Percentiles rank a stretch among this genome's conserved stretches.
phyloP scores from a whole-genome alignment of 768 basidiomycete genomes.

The Gloeopeniophorella convolvens region DNA sequence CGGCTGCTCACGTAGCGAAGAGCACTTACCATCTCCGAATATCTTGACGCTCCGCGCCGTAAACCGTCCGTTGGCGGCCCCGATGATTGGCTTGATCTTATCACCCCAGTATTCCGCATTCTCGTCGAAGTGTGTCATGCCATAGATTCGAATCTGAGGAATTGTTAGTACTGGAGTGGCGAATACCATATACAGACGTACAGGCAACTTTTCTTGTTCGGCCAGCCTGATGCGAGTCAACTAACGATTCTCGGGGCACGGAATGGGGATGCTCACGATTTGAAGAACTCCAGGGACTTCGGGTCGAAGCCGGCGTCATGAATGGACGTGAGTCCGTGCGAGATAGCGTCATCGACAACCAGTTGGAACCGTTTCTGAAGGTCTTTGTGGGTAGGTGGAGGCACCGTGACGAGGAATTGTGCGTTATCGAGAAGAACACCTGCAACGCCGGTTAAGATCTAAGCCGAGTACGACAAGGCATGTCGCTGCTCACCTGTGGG shows the following conservation, averaged over 20 bases:
- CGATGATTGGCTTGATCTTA: conserved; percentile 45
- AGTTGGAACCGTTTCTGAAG: conserved; percentile 53
- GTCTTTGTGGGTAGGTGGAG: conserved; percentile 56
- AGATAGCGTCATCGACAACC: conserved; percentile 61
- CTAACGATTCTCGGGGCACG: conserved; percentile 3
- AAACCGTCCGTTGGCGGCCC: conserved; percentile 54
- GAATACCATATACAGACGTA: conserved; percentile 24
- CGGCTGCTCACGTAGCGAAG: neutral
- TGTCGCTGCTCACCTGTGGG: conserved; percentile 57
- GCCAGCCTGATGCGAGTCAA: conserved; percentile 46
- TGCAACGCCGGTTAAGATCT: conserved; percentile 23
- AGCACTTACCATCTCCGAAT: conserved; percentile 56
- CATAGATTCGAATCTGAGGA: conserved; percentile 67
- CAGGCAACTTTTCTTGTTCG: conserved; percentile 52
- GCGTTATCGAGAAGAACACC: conserved; percentile 85
- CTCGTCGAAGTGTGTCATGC: conserved; percentile 69
- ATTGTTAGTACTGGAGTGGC: neutral
- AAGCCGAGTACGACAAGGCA: conserved; percentile 5
- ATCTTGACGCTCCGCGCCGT: conserved; percentile 73
- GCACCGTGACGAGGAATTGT: conserved; percentile 62
- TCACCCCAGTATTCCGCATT: conserved; percentile 70
- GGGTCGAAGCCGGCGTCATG: conserved; percentile 81
- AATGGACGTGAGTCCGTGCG: conserved; percentile 70
- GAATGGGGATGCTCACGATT: conserved; percentile 37
- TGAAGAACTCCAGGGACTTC: conserved; percentile 67